Conservation (phyloP, 2,329 filamentous ascomycete species). For the Colletotrichum ledebouriae region DNA sequence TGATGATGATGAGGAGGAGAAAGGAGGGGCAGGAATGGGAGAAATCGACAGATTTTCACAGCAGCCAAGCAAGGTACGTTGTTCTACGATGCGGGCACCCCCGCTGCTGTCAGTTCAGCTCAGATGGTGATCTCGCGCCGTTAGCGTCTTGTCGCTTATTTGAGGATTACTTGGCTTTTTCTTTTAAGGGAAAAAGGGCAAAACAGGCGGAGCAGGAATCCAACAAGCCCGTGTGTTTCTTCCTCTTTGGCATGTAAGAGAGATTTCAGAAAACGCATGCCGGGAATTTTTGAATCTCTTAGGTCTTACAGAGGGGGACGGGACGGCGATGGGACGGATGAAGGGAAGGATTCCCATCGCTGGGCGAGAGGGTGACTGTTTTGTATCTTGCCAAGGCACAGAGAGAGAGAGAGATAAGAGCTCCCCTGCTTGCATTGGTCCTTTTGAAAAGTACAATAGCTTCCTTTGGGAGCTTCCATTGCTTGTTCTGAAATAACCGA, state of each 20-base stretch:
- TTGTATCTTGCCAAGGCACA: too few relatives aligned
- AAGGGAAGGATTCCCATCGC: background rate
- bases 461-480: too few relatives aligned
- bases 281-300: background rate
- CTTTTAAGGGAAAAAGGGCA: background rate
- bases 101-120: too few relatives aligned
- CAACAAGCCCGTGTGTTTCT: too few relatives aligned
- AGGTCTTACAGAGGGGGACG: background rate
- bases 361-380: too few relatives aligned
- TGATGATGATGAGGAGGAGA: background rate
- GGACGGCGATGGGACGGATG: background rate
- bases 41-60: conserved; percentile 30
- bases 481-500: background rate
- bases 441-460: too few relatives aligned
- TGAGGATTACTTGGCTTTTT: background rate
- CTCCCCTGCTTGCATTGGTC: too few relatives aligned
- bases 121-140: background rate
- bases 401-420: too few relatives aligned
- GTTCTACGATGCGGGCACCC: too few relatives aligned
- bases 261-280: background rate
- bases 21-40: background rate
- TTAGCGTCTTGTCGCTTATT: conserved; percentile 3
- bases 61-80: too few relatives aligned
- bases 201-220: background rate
- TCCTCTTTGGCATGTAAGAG: too few relatives aligned